Percentiles rank a stretch among this genome's conserved stretches.
Conservation (phyloP, 2,329 filamentous ascomycete species). For the Colletotrichum navitas region DNA sequence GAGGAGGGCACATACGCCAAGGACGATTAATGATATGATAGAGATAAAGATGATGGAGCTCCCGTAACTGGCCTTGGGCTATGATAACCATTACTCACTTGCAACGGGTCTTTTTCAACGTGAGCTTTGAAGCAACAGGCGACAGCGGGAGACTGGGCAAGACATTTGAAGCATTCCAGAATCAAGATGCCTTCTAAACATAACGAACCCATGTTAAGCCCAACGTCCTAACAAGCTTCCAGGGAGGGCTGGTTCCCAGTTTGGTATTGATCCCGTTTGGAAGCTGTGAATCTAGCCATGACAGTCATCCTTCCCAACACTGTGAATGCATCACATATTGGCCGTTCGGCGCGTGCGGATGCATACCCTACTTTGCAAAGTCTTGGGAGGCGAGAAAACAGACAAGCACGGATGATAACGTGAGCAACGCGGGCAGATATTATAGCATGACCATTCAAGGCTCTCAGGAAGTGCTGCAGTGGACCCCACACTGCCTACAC, state of each 20-base stretch:
- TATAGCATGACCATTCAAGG: not conserved
- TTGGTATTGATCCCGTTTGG: not conserved
- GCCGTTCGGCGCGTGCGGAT: not conserved
- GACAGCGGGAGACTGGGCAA: not conserved
- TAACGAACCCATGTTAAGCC: not conserved
- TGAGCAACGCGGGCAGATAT: not conserved
- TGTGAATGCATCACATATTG: not conserved
- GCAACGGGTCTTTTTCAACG: too few species aligned
- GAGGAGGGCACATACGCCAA: conserved; percentile 4
- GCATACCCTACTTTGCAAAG: not conserved
- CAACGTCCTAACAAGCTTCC: not conserved
- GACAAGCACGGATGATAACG: not conserved
- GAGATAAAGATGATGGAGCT: conserved; percentile 17
- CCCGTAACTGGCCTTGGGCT: not conserved
- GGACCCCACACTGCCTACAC: conserved; percentile 31
- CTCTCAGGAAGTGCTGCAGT: not conserved
- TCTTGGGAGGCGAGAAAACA: not conserved
- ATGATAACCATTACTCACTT: conserved; percentile 4
- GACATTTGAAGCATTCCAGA: not conserved
- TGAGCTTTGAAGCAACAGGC: too few species aligned
- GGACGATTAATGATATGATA: conserved; percentile 20
- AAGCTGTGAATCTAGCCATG: too few species aligned
- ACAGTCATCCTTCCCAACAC: not conserved
- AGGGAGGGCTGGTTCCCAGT: not conserved
- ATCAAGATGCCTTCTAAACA: not conserved